Base-by-base conservation (phyloP, 768 basidiomycete genomes). In the Amanita subjunquillea region DNA sequence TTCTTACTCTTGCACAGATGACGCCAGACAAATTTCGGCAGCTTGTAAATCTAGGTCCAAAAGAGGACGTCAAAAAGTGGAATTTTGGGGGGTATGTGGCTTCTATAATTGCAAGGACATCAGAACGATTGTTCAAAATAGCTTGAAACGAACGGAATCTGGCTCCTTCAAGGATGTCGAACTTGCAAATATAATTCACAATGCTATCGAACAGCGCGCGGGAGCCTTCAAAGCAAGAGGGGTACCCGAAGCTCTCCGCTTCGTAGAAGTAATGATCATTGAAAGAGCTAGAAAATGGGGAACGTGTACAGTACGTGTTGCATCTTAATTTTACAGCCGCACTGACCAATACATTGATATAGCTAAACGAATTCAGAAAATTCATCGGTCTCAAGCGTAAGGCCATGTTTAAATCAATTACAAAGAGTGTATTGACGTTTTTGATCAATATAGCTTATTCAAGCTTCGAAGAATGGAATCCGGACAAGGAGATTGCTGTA, bases 401-500 rank as follows among this genome's bases (percentile, higher is more conserved):
- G 74, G 62, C 23, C 36, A 6, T 8, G 22, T 3, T 15, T 12
- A 29, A 45, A 27, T 50, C 8, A 32, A 4, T 8, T 40, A 12
- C 41, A n/a, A 12, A 9, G 17, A 6, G 6, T n/a, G 29, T 29
- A 3, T n/a, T 38, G 7, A 23, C 46, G 8, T 55, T 63, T 48
- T 17, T 37, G 10, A 27, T 44, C 36, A 38, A 50, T 45, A 37
- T 49, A 85, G 84, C 83, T 3, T 86, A 85, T 59, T 54, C 58
- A 30, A 73, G 58, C 25, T 90, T 90, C 65, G 61, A 74, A 58
- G 84, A 88, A 54, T 90, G 87, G 87, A 88, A 87, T 61, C 74
- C 77, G 0, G 70, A 85, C 52, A 65, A 70, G 12, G 65, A 71
- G 30, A 80, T 89, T 48, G 60, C 76, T 53, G 82, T 82, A 56